These are phyloP conservation scores for Talaromyces sp. DNA, from an alignment of 2,329 filamentous ascomycete species.

Conservation along the genomic window DNA sequence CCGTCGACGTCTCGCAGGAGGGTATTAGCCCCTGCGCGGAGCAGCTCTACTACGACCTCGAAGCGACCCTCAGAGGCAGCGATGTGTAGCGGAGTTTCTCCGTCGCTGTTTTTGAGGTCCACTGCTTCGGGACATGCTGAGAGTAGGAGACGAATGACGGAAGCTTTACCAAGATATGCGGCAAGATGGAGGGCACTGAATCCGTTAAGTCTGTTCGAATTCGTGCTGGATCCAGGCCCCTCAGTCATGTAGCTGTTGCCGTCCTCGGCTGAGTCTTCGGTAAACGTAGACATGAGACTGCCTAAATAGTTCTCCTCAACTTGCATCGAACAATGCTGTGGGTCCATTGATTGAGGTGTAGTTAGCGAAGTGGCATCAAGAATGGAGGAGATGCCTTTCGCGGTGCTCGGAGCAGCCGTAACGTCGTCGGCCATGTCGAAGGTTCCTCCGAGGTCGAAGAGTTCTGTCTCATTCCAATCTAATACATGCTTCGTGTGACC, in stretches of 20 bases:
- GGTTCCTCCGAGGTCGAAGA: neutral
- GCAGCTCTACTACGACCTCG: neutral
- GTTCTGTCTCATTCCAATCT: constrained; percentile 3
- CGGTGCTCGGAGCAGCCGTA: neutral
- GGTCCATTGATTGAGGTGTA: neutral
- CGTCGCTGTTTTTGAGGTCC: neutral
- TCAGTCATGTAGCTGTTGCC: constrained; percentile 1
- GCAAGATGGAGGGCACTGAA: neutral
- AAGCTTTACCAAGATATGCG: neutral
- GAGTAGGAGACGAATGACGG: neutral
- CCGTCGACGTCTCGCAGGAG: neutral
- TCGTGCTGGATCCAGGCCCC: neutral
- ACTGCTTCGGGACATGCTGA: neutral
- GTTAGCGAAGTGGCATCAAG: neutral
- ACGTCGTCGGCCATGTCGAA: neutral
- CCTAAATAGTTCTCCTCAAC: neutral
- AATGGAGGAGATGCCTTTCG: constrained; percentile 1
- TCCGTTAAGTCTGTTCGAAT: constrained; percentile 1
- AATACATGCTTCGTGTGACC: neutral
- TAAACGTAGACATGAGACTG: neutral
- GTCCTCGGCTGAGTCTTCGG: neutral
- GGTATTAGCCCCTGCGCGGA: neutral
- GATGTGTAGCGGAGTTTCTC: neutral
- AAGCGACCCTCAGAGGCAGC: neutral
- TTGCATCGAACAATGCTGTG: neutral